Evolutionary conservation across 139 green algal species (phyloP), one percentile per base, ranked within the genome.

Genomic region (Pycnococcus provasolii): DNA sequence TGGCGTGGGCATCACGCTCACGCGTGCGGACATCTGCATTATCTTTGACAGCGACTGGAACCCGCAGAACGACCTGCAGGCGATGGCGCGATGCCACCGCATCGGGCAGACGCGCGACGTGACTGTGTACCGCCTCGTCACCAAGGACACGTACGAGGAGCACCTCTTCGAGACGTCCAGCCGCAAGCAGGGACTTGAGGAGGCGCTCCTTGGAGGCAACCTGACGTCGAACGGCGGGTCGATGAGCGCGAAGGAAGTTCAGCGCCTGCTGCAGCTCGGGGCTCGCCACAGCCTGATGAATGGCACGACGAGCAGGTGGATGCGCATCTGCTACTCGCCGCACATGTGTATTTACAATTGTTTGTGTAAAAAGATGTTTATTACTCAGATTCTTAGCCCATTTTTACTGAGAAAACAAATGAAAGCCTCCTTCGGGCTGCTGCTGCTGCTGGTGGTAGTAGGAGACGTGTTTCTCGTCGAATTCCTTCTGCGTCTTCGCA

Each of bases 51-150:
- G 7, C 1, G 68, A 76, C 48, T 80, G 74, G 74, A 80, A 80
- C 53, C 74, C 74, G 11, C 74, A 80, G 52, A 70, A 67, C 42
- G 74, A 80, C 69, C 42, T 73, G 40, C 68, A 80, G 42, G 74
- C 74, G 52, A 42, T 70, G 47, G 63, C 62, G 3, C 58, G 74
- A 5, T 51, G 53, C 37, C 74, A 80, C 58, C 45, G 74, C 2
- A 72, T 80, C 41, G 74, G 74, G 4, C 74, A 80, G 53, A 70
- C 64, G 45, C 51, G 53, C 15, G 87, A 94, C 53, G 89, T 96
- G 13, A 94, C 81, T 5, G 80, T 97, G 55, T 97, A 97, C 81
- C 86, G 90, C 58, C 84, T 96, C 8, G 68, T 96, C 58, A 87
- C 76, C 51, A 81, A 81, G 41, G 79, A 85, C 72, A 62, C 67